Base-by-base conservation (phyloP, 805 yeast species). In the Kregervanrija pseudodelftensis region DNA sequence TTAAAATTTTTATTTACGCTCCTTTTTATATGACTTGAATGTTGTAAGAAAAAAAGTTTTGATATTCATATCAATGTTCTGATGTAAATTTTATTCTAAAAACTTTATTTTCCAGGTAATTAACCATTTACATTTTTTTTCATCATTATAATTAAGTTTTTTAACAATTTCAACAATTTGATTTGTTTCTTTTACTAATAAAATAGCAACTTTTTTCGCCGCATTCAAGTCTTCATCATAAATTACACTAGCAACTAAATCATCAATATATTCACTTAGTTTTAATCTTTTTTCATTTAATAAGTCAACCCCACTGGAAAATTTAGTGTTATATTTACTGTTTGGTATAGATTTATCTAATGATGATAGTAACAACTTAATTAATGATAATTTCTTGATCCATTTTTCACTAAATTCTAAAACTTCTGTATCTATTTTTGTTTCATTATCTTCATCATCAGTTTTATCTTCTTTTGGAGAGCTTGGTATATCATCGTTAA, bases 51-150 rank as follows among this genome's bases (percentile, higher is more conserved):
- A 17, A 17, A 17, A 4, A 17, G 5, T 17, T 17, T 17, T 17
- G 22, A 17, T 17, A 17, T 17, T 17, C 7, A 22, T 22, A 22
- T 22, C 28, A 7, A 22, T 22, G 28, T 22, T 22, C 7, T 5
- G 8, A 22, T 22, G 7, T n/a, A 22, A 11, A 36, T n/a, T 11
- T 17, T 44, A 49, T 37, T 65, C 66, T 16, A 45, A 38, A 42
- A 67, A 79, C 57, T 76, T 79, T 1, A 61, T 50, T 38, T 61
- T 63, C 82, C 85, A 78, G 3, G 80, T 66, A 31, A 62, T 64
- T 41, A 78, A 62, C 84, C 85, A 80, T 56, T 72, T 73, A n/a
- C 69, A 61, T 58, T 77, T 81, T 50, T 72, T 73, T 11, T 70
- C 73, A 47, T 76, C 76, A 8, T 60, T 58, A 44, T 66, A 68